Base-by-base conservation (phyloP, 2,329 filamentous ascomycete species). In the Akanthomyces dipterigenus region DNA sequence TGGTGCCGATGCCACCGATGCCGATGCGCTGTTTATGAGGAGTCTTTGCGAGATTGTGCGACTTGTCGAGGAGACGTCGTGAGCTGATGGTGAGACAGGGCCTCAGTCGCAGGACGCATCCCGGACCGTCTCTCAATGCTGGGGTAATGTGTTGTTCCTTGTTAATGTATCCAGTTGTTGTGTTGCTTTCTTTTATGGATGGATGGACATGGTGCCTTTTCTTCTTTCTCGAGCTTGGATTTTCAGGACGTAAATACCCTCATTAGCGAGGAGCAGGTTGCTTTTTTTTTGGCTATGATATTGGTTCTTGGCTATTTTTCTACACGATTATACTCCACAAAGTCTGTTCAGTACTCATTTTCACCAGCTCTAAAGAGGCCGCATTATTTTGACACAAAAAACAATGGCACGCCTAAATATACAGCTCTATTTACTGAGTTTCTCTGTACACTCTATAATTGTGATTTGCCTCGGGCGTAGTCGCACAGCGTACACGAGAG, bases 1-100 rank as follows among this genome's bases (percentile, higher is more conserved):
- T 46, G 70, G 73, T 16, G 61, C 66, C 55, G 72, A 72, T 5
- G 64, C 66, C 2, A 53, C 57, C 48, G 72, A 74, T 20, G 66
- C 70, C 0, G 77, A 78, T 34, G 69, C 70, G 60, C 66, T 76
- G 7, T 70, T 78, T n/a, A 66, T 77, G 62, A 68, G 73, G 48
- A 76, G 76, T 45, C 67, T 78, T 2, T 77, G 76, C 55, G 76
- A 78, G 67, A 75, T 78, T 67, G 76, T 78, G 26, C 69, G 73
- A 59, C 65, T 75, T 58, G 68, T 68, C 0, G 75, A 77, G 58
- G 75, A 76, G 45, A 63, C 62, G 14, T 50, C 55, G 36, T 59
- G 31, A 58, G 16, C 24, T 12, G 4, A 46, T 28, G 28, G 3
- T 20, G 11, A 36, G n/a, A 51, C 31, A 40, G 20, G 34, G 24